Evolutionary conservation across 306 rosid species (phyloP).

Genomic region (Ochetophila trinervis): DNA sequence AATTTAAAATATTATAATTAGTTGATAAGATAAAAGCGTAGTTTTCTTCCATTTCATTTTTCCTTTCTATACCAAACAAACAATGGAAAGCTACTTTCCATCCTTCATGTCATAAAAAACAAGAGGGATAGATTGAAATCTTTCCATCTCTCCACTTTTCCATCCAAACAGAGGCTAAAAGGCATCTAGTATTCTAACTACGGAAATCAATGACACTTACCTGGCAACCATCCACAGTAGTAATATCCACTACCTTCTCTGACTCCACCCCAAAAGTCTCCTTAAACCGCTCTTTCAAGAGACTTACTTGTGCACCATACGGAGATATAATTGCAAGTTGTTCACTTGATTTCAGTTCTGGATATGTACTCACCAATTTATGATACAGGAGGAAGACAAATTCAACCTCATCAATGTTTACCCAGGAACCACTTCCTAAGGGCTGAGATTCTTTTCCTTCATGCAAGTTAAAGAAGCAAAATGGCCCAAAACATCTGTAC

Average conservation of each 20-base stretch:
- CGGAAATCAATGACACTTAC: conserved; percentile 36
- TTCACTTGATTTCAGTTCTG: conserved; percentile 67
- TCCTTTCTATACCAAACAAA: too few relatives aligned
- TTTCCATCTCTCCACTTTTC: neutral
- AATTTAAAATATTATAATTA: too few relatives aligned
- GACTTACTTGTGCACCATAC: conserved; percentile 78
- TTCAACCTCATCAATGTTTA: conserved; percentile 75
- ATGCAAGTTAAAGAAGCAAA: conserved; percentile 75
- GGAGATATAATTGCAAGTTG: conserved; percentile 85
- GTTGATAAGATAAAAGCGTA: too few relatives aligned
- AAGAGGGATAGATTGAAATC: too few relatives aligned
- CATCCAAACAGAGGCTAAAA: too few relatives aligned
- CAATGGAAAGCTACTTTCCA: too few relatives aligned
- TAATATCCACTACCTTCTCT: conserved; percentile 74
- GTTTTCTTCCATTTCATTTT: too few relatives aligned
- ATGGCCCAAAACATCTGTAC: conserved; percentile 84
- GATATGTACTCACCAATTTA: conserved; percentile 62
- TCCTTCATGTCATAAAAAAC: too few relatives aligned
- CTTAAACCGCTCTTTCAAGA: conserved; percentile 69
- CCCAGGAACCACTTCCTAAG: conserved; percentile 73
- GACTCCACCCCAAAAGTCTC: conserved; percentile 66
- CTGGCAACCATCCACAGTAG: conserved; percentile 97
- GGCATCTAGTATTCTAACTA: neutral
- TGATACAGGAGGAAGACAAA: conserved; percentile 76
- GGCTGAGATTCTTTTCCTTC: conserved; percentile 71